Conservation (phyloP, 2,329 filamentous ascomycete genomes). For the Colletotrichum graminicola region DNA sequence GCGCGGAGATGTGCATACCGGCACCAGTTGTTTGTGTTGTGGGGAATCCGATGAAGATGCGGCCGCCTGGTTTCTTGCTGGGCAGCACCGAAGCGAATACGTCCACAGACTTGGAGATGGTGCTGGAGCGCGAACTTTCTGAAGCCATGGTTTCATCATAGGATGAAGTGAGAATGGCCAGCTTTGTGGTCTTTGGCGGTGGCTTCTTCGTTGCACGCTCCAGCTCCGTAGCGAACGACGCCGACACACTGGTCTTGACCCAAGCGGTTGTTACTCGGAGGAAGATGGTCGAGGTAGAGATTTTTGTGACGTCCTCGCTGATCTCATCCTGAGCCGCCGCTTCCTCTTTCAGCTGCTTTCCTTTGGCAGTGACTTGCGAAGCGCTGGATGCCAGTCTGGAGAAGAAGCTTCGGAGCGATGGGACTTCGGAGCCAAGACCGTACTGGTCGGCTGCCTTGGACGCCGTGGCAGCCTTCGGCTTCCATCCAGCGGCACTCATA, state of each 20-base stretch:
- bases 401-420: constrained; percentile 83
- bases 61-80: constrained; percentile 82
- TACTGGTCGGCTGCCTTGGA: constrained; percentile 63
- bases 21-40: constrained; percentile 97
- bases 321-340: constrained; percentile 72
- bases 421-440: constrained; percentile 63
- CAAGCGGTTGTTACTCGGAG: constrained; percentile 87
- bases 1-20: constrained; percentile 93
- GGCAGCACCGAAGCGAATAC: constrained; percentile 93
- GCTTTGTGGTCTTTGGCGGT: constrained; percentile 86
- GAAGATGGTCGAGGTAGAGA: constrained; percentile 85
- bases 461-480: constrained; percentile 63
- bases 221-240: constrained; percentile 83
- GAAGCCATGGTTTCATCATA: constrained; percentile 84
- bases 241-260: constrained; percentile 80
- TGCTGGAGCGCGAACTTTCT: constrained; percentile 63
- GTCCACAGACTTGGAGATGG: constrained; percentile 72
- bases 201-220: constrained; percentile 98
- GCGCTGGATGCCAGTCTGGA: constrained; percentile 75
- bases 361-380: constrained; percentile 62
- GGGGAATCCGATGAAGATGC: constrained; percentile 97
- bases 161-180: constrained; percentile 91
- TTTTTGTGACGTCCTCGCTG: constrained; percentile 77
- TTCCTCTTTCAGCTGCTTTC: constrained; percentile 73
- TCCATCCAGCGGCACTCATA: constrained; percentile 91